Percentiles rank a stretch among this genome's conserved stretches.
Conservation (phyloP, 257 asterid genomes). For the Paraleonurus japonicus region DNA sequence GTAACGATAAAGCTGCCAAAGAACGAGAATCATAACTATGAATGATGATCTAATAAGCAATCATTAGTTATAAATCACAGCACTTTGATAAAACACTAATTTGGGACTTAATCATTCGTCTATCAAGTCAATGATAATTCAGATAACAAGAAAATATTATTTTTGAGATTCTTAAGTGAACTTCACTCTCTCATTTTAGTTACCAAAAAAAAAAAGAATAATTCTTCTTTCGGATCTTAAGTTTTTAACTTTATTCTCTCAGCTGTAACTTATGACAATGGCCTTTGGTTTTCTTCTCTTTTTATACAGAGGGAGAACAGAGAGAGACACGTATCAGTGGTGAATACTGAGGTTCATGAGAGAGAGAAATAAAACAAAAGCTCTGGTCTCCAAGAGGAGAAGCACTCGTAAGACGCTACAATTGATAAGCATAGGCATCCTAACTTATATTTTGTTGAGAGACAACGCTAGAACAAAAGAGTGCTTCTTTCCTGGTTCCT, state of each 20-base stretch:
- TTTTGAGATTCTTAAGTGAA: not conserved
- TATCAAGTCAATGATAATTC: not conserved
- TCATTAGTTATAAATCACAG: not conserved
- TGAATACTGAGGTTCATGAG: not conserved
- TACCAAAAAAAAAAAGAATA: not conserved
- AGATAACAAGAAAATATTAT: not conserved
- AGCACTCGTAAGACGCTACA: not conserved
- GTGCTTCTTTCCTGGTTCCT: not conserved
- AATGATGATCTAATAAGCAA: not conserved
- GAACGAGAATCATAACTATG: not conserved
- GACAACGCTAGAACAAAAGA: conserved; percentile 4
- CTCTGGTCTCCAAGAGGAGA: conserved; percentile 5
- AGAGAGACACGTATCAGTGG: not conserved
- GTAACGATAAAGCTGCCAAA: not conserved
- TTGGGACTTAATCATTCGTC: not conserved
- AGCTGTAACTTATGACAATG: not conserved
- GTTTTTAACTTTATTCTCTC: not conserved
- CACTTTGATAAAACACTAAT: not conserved
- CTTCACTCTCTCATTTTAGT: not conserved
- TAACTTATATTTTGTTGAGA: not conserved
- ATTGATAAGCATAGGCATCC: not conserved
- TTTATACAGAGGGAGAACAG: not conserved
- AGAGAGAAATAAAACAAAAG: not conserved
- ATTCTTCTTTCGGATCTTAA: not conserved
- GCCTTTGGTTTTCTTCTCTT: not conserved